Evolutionary conservation across 2,329 filamentous ascomycete species (phyloP).

Genomic region (Fusarium sarcochroum): DNA sequence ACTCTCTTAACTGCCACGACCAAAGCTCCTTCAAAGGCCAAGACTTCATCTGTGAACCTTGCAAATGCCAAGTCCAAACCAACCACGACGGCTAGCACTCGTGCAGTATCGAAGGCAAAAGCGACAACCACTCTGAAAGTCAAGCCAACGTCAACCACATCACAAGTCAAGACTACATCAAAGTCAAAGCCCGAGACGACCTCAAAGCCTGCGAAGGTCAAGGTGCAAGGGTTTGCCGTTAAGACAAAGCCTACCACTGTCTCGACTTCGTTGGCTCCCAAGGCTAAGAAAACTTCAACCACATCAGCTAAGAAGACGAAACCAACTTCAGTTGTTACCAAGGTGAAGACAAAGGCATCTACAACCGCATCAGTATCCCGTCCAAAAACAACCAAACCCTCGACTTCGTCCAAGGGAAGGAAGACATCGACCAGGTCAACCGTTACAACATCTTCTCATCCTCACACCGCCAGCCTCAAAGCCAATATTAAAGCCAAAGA

Average conservation of each 20-base stretch:
- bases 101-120: not conserved
- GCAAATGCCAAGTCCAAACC: not conserved
- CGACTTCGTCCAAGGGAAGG: not conserved
- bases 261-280: not conserved
- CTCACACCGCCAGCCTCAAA: not conserved
- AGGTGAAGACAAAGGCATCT: not conserved
- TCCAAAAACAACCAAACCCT: not conserved
- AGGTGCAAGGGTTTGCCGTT: not conserved
- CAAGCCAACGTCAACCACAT: not conserved
- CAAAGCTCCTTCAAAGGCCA: constrained; percentile 4
- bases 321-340: not conserved
- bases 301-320: not conserved
- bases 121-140: not conserved
- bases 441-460: not conserved
- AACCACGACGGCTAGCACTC: not conserved
- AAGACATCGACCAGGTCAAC: not conserved
- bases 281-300: not conserved
- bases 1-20: not conserved
- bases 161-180: not conserved
- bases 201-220: not conserved
- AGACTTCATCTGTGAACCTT: not conserved
- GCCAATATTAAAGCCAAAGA: not conserved
- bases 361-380: no score
- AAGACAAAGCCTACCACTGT: not conserved
- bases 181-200: not conserved